Percentiles rank a stretch among this genome's conserved stretches.
Conservation (phyloP, 139 green algal species). For the Chlamydomonas applanata region DNA sequence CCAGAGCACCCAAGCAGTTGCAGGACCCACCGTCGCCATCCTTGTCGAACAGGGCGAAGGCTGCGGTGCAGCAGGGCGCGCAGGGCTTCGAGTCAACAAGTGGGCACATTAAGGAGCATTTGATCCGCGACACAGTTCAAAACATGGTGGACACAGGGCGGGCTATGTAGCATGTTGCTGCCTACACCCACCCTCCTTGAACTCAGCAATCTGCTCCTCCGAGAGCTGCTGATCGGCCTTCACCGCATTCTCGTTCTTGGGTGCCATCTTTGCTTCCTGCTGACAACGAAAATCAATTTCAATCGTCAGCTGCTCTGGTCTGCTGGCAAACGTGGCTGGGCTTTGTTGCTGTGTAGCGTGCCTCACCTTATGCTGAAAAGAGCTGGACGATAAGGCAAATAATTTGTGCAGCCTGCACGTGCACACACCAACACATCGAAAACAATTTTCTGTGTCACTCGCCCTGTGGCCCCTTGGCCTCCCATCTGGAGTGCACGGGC, state of each 20-base stretch:
- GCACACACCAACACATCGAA: too few relatives aligned
- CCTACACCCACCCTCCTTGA: slow-evolving; percentile 42
- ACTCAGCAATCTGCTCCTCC: slow-evolving; percentile 53
- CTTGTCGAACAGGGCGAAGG: slow-evolving; percentile 92
- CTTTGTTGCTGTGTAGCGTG: too few relatives aligned
- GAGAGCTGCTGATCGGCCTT: slow-evolving; percentile 35
- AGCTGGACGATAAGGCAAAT: too few relatives aligned
- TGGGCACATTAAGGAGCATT: not conserved
- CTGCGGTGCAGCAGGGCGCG: slow-evolving; percentile 19
- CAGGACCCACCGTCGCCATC: slow-evolving; percentile 80
- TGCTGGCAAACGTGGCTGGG: too few relatives aligned
- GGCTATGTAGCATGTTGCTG: too few relatives aligned
- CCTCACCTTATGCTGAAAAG: too few relatives aligned
- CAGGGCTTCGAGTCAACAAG: not conserved
- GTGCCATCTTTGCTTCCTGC: not conserved
- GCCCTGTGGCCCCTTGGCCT: too few relatives aligned
- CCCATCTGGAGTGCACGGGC: too few relatives aligned
- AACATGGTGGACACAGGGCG: not conserved
- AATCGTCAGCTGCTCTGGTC: too few relatives aligned
- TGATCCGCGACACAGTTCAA: not conserved
- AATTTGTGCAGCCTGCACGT: too few relatives aligned
- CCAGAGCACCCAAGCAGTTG: too few relatives aligned
- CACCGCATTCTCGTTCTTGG: not conserved
- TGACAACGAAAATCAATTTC: not conserved
- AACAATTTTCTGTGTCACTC: too few relatives aligned